Base-by-base conservation (phyloP, 2,329 filamentous ascomycete species). In the Pleoardoris graminearum region DNA sequence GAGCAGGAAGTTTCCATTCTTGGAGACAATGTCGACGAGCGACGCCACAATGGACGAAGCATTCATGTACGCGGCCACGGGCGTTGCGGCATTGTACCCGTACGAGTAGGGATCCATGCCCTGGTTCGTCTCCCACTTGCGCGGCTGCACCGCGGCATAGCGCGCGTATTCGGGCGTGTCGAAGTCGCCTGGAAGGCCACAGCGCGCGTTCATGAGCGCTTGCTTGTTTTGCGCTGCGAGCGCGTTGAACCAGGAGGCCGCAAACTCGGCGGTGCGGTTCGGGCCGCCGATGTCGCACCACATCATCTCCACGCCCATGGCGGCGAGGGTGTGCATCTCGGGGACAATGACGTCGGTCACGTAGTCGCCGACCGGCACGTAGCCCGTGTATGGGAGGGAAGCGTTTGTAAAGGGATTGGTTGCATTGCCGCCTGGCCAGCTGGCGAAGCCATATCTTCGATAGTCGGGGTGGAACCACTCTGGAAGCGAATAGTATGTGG, bases 61-160 rank as follows among this genome's bases (percentile, higher is more conserved):
- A 36, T 79, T 82, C 76, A 85, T 80, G 63, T 84, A 84, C 8
- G 71, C 73, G 0, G 59, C 63, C 1, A 69, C 60, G 0, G 78
- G 73, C 0, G 82, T 86, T 1, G 81, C 81, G 6, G 78, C 73
- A 62, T 86, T 85, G 68, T 81, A 85, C 3, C 82, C 83, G 58
- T 85, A 85, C 55, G 74, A 78, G 60, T 76, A 85, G 0, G 83
- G 82, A 58, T 85, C 83, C 80, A 86, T 82, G 32, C 83, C 83
- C 11, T 76, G 75, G 66, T 80, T 85, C 35, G 72, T 79, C 68
- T 85, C 83, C 82, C 82, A 86, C 66, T 85, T 85, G 23, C 80
- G 74, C 27, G 72, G 64, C 64, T 83, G 80, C 7, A 79, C 76
- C 3, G 77, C 74, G 2, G 73, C 69, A 62, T 80, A 83, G 7